Conservation (phyloP, 75 land plant species). For the Selaginella moellendorffii region DNA sequence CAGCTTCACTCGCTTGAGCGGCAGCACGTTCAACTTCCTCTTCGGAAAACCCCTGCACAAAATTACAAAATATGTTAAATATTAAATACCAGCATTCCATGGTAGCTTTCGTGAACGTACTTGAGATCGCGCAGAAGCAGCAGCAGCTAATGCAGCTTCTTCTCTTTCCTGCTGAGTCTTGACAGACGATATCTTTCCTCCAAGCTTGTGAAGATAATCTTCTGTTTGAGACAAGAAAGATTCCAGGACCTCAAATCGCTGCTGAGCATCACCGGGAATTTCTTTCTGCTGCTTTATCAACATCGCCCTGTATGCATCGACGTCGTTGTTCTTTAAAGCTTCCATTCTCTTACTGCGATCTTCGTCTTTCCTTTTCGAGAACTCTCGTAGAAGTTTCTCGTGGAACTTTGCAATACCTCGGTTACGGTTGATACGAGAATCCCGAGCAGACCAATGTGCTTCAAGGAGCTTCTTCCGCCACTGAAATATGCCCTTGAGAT, state of each 20-base stretch:
- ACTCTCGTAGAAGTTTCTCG: conserved; percentile 88
- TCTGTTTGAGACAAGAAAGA: conserved; percentile 94
- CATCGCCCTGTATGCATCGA: conserved; percentile 75
- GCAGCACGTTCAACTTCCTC: conserved; percentile 91
- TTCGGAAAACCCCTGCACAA: conserved; percentile 84
- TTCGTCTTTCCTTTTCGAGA: conserved; percentile 93
- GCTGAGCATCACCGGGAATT: conserved; percentile 90
- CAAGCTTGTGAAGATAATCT: conserved; percentile 92
- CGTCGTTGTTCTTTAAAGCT: conserved; percentile 98
- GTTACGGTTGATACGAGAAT: conserved; percentile 86
- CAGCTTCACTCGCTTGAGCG: conserved; percentile 85
- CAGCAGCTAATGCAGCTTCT: conserved; percentile 88
- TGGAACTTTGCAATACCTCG: conserved; percentile 89
- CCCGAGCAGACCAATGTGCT: conserved; percentile 92
- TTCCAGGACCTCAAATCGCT: conserved; percentile 85
- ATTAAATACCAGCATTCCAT: neutral
- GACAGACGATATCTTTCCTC: conserved; percentile 88
- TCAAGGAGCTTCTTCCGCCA: conserved; percentile 98
- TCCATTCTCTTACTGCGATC: conserved; percentile 93
- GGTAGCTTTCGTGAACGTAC: conserved; percentile 21
- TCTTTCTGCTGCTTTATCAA: conserved; percentile 79
- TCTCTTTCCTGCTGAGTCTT: conserved; percentile 86
- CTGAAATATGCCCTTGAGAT: conserved; percentile 67
- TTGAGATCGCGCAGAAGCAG: conserved; percentile 81
- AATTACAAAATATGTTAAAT: neutral